Evolutionary conservation across 305 asterid genomes (phyloP).

Genomic region (Stenogyne calaminthoides): DNA sequence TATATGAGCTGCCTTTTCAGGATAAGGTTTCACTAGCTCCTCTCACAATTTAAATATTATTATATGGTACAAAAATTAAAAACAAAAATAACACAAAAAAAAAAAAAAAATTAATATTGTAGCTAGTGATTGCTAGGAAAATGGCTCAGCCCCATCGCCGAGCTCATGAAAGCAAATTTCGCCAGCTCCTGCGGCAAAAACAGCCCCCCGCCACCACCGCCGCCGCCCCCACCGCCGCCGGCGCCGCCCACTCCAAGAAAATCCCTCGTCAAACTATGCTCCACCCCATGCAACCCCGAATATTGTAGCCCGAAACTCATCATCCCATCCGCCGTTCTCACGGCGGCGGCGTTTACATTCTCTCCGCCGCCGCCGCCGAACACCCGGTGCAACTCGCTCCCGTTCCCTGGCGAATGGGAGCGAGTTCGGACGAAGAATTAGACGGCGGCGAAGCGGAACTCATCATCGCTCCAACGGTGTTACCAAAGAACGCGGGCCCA

Average conservation of each 20-base stretch:
- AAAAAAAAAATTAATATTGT: neutral
- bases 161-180: conserved; percentile 67
- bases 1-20: conserved; percentile 33
- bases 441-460: conserved; percentile 51
- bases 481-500: conserved; percentile 53
- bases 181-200: conserved; percentile 70
- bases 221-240: conserved; percentile 40
- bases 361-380: conserved; percentile 46
- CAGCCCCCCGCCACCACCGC: conserved; percentile 45
- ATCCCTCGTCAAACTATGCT: conserved; percentile 63
- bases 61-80: conserved; percentile 30
- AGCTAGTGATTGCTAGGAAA: conserved; percentile 53
- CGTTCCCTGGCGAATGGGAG: conserved; percentile 32
- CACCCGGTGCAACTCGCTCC: conserved; percentile 57
- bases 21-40: conserved; percentile 36
- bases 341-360: conserved; percentile 17
- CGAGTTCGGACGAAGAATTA: conserved; percentile 36
- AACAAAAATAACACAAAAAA: neutral
- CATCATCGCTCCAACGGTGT: conserved; percentile 65
- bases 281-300: conserved; percentile 48
- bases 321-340: conserved; percentile 26
- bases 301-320: conserved; percentile 42
- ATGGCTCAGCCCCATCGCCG: conserved; percentile 75
- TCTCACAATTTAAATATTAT: conserved; percentile 18
- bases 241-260: conserved; percentile 78